A percentile compares a stretch with the other conserved stretches of the same genome.
Conservation (phyloP, 192 early-diverging fungal genomes). For the Coemansia sp. region DNA sequence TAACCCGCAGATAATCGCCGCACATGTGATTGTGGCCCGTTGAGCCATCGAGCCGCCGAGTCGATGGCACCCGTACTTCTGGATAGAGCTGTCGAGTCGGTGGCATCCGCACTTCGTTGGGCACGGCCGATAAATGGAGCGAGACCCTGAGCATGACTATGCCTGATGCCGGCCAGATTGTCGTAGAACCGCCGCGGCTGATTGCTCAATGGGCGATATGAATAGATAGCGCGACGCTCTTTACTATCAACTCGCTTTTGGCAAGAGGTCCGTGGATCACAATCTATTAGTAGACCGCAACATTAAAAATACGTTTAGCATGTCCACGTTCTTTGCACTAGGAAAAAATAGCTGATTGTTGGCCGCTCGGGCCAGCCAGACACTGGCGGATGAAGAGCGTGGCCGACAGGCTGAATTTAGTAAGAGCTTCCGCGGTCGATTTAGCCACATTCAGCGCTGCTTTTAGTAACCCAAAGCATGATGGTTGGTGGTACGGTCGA, state of each 20-base stretch:
- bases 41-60: neutral
- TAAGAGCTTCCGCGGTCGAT: no score
- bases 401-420: no score
- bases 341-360: neutral
- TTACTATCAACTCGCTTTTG: neutral
- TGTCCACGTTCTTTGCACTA: neutral
- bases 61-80: neutral
- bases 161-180: neutral
- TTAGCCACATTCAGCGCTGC: no score
- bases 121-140: neutral
- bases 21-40: neutral
- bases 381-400: neutral
- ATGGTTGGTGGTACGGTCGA: neutral
- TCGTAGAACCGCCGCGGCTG: neutral
- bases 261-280: neutral
- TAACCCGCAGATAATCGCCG: neutral
- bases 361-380: neutral
- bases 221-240: neutral
- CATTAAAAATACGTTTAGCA: neutral
- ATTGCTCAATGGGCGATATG: neutral
- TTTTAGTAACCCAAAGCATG: no score
- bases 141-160: neutral
- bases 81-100: neutral
- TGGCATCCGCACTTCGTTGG: neutral
- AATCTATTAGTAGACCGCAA: neutral